Base-by-base conservation (phyloP, 805 yeast genomes). In the Suhomyces tanzawaensis region DNA sequence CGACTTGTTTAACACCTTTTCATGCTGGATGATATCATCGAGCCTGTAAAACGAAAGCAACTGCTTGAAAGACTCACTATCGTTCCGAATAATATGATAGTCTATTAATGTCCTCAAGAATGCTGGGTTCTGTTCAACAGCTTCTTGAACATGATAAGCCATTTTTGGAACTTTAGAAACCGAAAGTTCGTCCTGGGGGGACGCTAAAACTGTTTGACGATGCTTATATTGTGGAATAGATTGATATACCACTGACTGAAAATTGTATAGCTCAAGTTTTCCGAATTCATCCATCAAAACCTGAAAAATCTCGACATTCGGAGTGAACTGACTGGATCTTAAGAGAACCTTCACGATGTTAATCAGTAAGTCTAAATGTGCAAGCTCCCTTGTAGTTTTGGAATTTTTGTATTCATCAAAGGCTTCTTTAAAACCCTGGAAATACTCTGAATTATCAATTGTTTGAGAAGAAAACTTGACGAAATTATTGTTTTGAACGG, bases 51-150 rank as follows among this genome's bases (percentile, higher is more conserved):
- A 61, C 4, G 52, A 37, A n/a, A 68, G 40, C 8, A 66, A 39
- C 11, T 49, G 49, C n/a, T 48, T 46, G 21, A 64, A 49, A 3
- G 55, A 45, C 2, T 28, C 42, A 7, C 14, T 21, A 21, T 64
- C 52, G 2, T 50, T 42, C 3, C 57, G 46, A 3, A 32, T 19
- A 8, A 50, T 45, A 25, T 60, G 58, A 42, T 58, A 64, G 8
- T 42, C 36, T 7, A 66, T 39, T 13, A 69, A 47, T 6, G 57
- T 46, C 3, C 34, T 39, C 15, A 69, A 33, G n/a, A 66, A 45
- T 9, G 51, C 48, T 0, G 73, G 71, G 15, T 55, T 51, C 25
- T 47, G 34, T 37, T 62, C 59, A 5, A 69, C 48, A 3, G 57
- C 32, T 7, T 47, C 48, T 12, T 46, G 42, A 36, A 57, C 60